phyloP scores from a whole-genome alignment of 2,329 filamentous ascomycete species.

The Colletotrichum paranaense region DNA sequence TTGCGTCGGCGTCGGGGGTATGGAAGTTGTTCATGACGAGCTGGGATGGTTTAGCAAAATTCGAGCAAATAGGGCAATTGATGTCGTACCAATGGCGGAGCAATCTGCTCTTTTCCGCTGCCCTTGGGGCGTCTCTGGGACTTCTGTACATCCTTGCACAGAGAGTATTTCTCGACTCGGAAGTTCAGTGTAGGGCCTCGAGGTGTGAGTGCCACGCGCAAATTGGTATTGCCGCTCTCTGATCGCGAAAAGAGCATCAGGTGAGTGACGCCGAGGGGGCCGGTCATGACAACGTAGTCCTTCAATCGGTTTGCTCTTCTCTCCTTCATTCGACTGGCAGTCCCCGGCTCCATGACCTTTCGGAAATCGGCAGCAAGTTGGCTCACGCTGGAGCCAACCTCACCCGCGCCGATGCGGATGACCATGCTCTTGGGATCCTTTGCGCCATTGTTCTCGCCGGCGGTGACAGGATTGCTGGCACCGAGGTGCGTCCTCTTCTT shows the following conservation, averaged over 20 bases:
- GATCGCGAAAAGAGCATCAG: constrained; percentile 93
- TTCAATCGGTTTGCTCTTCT: constrained; percentile 86
- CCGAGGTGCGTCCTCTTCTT: constrained; percentile 92
- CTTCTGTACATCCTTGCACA: constrained; percentile 89
- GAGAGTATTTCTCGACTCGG: constrained; percentile 91
- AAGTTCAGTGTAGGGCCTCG: constrained; percentile 95
- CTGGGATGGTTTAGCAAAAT: constrained; percentile 51
- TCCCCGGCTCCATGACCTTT: constrained; percentile 95
- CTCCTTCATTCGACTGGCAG: constrained; percentile 89
- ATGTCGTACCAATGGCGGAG: constrained; percentile 78
- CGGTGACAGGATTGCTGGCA: constrained; percentile 67
- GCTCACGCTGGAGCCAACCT: constrained; percentile 90
- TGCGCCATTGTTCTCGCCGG: constrained; percentile 68
- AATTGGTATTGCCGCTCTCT: constrained; percentile 88
- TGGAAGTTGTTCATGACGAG: constrained; percentile 99
- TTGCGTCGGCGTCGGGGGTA: constrained; percentile 69
- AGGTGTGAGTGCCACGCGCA: constrained; percentile 88
- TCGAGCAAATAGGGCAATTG: background rate
- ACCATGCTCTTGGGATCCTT: constrained; percentile 95
- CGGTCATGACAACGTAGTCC: constrained; percentile 96
- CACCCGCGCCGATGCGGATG: constrained; percentile 93
- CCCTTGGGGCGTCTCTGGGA: constrained; percentile 85
- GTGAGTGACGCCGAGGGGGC: constrained; percentile 92
- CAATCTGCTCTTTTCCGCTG: constrained; percentile 86
- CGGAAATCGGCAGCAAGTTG: constrained; percentile 93